Evolutionary conservation across 129 eudicot species (phyloP).

Genomic region (Helianthus tuberosus): DNA sequence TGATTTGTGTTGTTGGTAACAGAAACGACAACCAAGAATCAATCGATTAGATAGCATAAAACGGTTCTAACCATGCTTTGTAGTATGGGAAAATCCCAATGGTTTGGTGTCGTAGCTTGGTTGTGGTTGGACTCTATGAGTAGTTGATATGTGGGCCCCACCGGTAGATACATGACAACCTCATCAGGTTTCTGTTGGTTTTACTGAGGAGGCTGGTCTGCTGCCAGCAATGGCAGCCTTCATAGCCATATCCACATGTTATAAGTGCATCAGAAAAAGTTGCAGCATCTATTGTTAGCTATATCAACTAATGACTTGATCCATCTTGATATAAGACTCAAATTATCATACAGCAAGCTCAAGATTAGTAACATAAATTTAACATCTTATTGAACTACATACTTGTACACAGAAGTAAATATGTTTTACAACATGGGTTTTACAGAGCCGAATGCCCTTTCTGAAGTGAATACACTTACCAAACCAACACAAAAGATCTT

Average conservation of each 20-base stretch:
- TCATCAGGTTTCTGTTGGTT: constrained; percentile 49
- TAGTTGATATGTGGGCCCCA: constrained; percentile 57
- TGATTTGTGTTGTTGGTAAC: no score
- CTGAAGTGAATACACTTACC: constrained; percentile 39
- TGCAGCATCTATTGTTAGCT: no score
- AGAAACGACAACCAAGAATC: no score
- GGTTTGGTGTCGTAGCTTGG: constrained; percentile 58
- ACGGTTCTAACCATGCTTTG: constrained; percentile 37
- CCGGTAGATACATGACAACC: constrained; percentile 50
- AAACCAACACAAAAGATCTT: constrained; percentile 68
- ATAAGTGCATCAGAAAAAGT: no score
- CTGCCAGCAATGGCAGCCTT: constrained; percentile 48
- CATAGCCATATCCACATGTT: no score
- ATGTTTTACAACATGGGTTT: background rate
- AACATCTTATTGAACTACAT: no score
- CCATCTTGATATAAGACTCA: no score
- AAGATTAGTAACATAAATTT: no score
- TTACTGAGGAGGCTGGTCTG: constrained; percentile 67
- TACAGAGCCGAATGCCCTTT: constrained; percentile 18
- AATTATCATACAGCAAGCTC: no score
- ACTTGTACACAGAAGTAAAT: no score
- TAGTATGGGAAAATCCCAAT: constrained; percentile 52
- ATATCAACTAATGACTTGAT: no score
- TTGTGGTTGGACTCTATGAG: constrained; percentile 65
- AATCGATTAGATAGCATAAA: no score